Percentiles rank a stretch among this genome's conserved stretches.
These are phyloP conservation scores for Colletotrichum sp. DNA, from an alignment of 2,329 filamentous ascomycete genomes.

Conservation along the genomic window DNA sequence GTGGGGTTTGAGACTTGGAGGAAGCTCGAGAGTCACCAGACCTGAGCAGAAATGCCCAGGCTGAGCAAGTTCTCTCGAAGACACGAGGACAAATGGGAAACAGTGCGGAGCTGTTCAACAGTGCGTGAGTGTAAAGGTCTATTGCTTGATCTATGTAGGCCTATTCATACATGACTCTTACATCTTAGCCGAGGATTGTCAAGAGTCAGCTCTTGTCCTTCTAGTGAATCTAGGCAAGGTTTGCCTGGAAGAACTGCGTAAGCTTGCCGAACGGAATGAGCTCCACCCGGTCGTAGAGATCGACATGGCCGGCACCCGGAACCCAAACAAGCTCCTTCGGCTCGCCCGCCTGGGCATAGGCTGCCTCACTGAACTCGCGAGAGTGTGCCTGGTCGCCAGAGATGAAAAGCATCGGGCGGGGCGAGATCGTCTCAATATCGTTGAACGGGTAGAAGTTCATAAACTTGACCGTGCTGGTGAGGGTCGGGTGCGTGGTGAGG, in stretches of 20 bases:
- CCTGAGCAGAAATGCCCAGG: too few species aligned
- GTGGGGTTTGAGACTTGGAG: not conserved
- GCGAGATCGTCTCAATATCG: slow-evolving; percentile 33
- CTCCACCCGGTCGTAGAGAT: slow-evolving; percentile 39
- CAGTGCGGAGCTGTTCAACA: not conserved
- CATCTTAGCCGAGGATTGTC: accelerated
- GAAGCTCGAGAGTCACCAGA: too few species aligned
- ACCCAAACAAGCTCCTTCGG: slow-evolving; percentile 41
- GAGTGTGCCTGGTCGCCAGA: slow-evolving; percentile 31
- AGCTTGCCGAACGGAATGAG: slow-evolving; percentile 38
- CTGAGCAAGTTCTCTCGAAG: not conserved
- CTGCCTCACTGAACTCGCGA: slow-evolving; percentile 32
- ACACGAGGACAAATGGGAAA: not conserved
- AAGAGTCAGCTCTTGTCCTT: not conserved
- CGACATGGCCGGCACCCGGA: slow-evolving; percentile 35
- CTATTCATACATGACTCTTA: not conserved
- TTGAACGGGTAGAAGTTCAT: slow-evolving; percentile 35
- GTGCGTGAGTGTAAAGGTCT: not conserved
- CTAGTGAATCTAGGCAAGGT: not conserved
- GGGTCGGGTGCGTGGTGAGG: slow-evolving; percentile 34
- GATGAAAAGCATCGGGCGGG: slow-evolving; percentile 32
- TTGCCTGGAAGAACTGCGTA: slow-evolving; percentile 27
- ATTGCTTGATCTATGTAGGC: not conserved
- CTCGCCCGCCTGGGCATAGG: slow-evolving; percentile 30
- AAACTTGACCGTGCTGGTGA: slow-evolving; percentile 35